Conservation (phyloP, 306 rosid species). For the Quercus engelmannii region DNA sequence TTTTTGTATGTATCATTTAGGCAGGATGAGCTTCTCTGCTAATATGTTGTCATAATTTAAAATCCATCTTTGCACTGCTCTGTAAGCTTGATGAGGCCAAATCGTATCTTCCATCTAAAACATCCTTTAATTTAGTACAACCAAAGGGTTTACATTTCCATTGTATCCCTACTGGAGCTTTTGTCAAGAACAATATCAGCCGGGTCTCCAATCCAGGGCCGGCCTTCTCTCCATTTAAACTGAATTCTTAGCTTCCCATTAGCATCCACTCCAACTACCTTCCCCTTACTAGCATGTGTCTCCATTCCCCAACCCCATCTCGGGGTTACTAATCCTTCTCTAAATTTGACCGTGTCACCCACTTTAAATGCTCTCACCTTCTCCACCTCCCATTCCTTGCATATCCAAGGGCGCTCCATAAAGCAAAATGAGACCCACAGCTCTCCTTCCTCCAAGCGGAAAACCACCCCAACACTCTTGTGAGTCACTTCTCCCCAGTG, state of each 20-base stretch:
- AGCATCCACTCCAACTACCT: constrained; percentile 90
- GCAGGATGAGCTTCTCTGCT: not conserved
- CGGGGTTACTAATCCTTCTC: constrained; percentile 81
- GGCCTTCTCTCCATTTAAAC: constrained; percentile 97
- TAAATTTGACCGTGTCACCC: constrained; percentile 76
- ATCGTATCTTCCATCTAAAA: not conserved
- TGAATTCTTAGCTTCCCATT: constrained; percentile 88
- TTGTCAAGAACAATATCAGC: constrained; percentile 79
- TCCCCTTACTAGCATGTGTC: constrained; percentile 87
- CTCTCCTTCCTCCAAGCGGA: constrained; percentile 78
- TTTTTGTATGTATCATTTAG: not conserved
- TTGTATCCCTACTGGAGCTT: constrained; percentile 21
- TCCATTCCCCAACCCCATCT: constrained; percentile 99
- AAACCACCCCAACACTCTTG: constrained; percentile 82
- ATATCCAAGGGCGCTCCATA: constrained; percentile 77
- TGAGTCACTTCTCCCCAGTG: constrained; percentile 98
- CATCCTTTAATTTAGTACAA: not conserved
- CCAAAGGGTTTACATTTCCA: not conserved
- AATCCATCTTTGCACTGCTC: not conserved
- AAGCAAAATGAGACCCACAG: constrained; percentile 88
- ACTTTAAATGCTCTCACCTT: constrained; percentile 62
- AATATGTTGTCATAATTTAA: not conserved
- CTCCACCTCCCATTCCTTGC: constrained; percentile 85
- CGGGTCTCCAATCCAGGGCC: constrained; percentile 96
- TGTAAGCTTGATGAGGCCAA: not conserved